A percentile compares a stretch with the other conserved stretches of the same genome.
Conservation (phyloP, 305 asterid genomes). For the Fraxinus sp. region DNA sequence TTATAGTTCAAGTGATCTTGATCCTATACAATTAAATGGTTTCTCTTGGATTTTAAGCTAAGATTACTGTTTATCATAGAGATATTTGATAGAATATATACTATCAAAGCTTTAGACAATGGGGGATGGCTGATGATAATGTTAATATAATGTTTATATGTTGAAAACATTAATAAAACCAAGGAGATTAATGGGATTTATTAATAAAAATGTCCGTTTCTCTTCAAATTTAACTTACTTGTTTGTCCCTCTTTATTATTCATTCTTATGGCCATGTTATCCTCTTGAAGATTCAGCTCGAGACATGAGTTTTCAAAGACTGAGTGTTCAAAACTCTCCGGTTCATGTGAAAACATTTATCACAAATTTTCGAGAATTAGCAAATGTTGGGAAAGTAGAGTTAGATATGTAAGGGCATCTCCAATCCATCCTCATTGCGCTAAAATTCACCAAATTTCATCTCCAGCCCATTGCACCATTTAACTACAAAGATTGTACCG, state of each 20-base stretch:
- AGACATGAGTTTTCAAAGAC: too few relatives aligned
- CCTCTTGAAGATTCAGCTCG: too few relatives aligned
- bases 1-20: constrained; percentile 34
- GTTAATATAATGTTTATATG: constrained; percentile 57
- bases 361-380: too few relatives aligned
- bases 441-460: too few relatives aligned
- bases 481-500: too few relatives aligned
- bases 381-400: too few relatives aligned
- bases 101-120: constrained; percentile 38
- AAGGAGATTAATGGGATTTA: constrained; percentile 35
- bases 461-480: too few relatives aligned
- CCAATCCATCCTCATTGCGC: too few relatives aligned
- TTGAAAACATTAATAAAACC: constrained; percentile 38
- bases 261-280: too few relatives aligned
- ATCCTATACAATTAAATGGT: constrained; percentile 49
- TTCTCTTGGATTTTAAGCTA: constrained; percentile 41
- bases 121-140: constrained; percentile 38
- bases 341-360: too few relatives aligned
- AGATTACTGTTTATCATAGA: constrained; percentile 46
- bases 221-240: constrained; percentile 14
- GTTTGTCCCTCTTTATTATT: background rate
- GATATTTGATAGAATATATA: constrained; percentile 43
- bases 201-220: constrained; percentile 25
- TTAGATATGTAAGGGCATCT: too few relatives aligned
- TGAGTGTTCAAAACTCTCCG: too few relatives aligned